Evolutionary conservation across 768 basidiomycete genomes (phyloP).

Genomic region (Jaapia argillacea): DNA sequence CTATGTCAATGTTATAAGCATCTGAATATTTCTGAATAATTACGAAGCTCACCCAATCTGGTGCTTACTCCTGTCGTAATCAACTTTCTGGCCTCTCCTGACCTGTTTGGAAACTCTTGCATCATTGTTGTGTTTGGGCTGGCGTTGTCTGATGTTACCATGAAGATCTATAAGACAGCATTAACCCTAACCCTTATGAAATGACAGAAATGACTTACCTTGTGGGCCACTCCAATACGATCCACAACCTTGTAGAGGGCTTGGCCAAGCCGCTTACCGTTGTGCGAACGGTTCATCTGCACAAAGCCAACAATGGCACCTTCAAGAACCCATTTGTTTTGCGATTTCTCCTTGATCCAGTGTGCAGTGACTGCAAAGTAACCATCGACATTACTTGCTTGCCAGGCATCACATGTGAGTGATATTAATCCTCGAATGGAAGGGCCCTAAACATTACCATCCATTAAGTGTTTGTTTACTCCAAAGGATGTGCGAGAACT

Average conservation of each 20-base stretch:
- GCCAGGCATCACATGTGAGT: constrained; percentile 31
- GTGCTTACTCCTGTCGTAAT: neutral
- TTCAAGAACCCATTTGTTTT: constrained; percentile 1
- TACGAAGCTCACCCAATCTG: neutral
- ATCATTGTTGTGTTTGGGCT: neutral
- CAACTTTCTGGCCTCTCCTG: neutral
- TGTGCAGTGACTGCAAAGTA: constrained; percentile 3
- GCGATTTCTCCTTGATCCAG: constrained; percentile 1
- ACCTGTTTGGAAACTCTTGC: neutral
- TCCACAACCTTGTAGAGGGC: constrained; percentile 4
- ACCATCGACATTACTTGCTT: constrained; percentile 19
- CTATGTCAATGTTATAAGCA: constrained; percentile 7
- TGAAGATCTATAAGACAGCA: neutral
- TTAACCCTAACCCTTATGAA: neutral
- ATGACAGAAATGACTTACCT: constrained; percentile 13
- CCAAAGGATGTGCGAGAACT: neutral
- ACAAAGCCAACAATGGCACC: constrained; percentile 2
- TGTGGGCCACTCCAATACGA: constrained; percentile 16
- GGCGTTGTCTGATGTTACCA: constrained; percentile 10
- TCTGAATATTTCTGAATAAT: neutral
- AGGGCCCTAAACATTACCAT: constrained; percentile 12
- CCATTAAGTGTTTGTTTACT: neutral
- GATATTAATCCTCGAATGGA: constrained; percentile 17
- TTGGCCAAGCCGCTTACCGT: constrained; percentile 4
- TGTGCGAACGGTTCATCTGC: constrained; percentile 1